Percentiles rank a stretch among this genome's conserved stretches.
Evolutionary conservation across 2,329 filamentous ascomycete genomes (phyloP).

Genomic region (Claviceps fusiformis): DNA sequence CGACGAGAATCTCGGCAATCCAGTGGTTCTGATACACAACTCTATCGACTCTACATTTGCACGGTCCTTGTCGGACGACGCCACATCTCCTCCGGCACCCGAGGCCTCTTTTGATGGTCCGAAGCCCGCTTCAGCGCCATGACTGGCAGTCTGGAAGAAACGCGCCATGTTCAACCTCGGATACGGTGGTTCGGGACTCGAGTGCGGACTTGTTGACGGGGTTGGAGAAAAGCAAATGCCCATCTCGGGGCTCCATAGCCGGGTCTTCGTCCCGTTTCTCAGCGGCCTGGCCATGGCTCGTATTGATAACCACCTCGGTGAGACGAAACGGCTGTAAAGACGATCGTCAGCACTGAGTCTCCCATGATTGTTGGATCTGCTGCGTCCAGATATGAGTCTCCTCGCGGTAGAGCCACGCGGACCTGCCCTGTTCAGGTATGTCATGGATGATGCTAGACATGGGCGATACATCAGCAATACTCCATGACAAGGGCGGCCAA

Average conservation of each 20-base stretch:
- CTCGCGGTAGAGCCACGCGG: constrained; percentile 15
- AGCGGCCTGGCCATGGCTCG: constrained; percentile 5
- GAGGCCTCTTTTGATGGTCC: not conserved
- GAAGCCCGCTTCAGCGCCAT: not conserved
- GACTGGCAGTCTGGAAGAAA: constrained; percentile 11
- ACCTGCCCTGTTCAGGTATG: constrained; percentile 4
- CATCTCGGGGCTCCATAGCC: constrained; percentile 17
- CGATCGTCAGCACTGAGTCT: not conserved
- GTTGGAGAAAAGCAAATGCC: constrained; percentile 17
- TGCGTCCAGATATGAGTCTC: not conserved
- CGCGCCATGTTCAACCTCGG: constrained; percentile 14
- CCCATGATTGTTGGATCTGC: not conserved
- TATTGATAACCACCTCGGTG: not conserved
- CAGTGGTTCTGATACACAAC: not conserved
- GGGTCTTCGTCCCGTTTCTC: constrained; percentile 6
- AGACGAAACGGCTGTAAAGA: not conserved
- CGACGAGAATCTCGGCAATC: not conserved
- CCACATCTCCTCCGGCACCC: not conserved
- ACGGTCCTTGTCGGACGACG: not conserved
- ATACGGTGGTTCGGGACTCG: constrained; percentile 10
- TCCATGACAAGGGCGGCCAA: constrained; percentile 7
- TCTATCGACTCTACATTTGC: not conserved
- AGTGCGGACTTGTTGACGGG: constrained; percentile 8
- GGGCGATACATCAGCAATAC: not conserved
- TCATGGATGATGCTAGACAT: constrained; percentile 10